Base-by-base conservation (phyloP, 768 basidiomycete genomes). In the Mycena venus region DNA sequence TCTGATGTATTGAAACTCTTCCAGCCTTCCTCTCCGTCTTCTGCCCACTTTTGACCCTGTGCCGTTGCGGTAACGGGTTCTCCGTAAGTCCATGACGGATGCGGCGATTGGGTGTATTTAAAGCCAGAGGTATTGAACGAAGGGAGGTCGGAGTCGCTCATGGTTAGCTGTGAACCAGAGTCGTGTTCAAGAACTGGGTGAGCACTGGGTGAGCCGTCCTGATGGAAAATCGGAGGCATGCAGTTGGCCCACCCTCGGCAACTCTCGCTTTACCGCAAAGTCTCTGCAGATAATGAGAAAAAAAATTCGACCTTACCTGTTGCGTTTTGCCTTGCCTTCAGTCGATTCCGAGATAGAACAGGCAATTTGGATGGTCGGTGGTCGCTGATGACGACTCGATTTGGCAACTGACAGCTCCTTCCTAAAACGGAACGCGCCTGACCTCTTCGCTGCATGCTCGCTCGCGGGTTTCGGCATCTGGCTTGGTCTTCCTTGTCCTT, bases 1-100 rank as follows among this genome's bases (percentile, higher is more conserved):
- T 80, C 78, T 9, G 83, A 70, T 4, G 82, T 73, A 78, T 88
- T 84, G 9, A 87, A 64, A 4, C 80, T 82, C 65, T 82, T 84
- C 86, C 86, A 83, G 59, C 90, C 82, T 69, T 78, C 73, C 58
- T 85, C 84, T 63, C 87, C 86, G 21, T 85, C 85, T 68, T 89
- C 88, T 69, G 86, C 79, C 82, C 89, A 87, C 56, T 81, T 81
- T 71, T 77, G 74, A n/a, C 87, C 88, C 29, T 78, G 79, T 11
- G 81, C 77, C 11, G 86, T 85, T 8, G 79, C 68, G 2, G 82
- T 82, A 25, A 85, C 75, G 23, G 73, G 69, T 58, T 85, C 80
- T 0, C 85, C 87, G 68, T 79, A 86, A 15, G 78, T 82, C 85
- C 86, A 88, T 3, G 68, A 75, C 2, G 86, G 84, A 76, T 87